Percentiles rank a stretch among this genome's conserved stretches.
phyloP scores from a whole-genome alignment of 257 asterid species.

The Capsicum chinense region DNA sequence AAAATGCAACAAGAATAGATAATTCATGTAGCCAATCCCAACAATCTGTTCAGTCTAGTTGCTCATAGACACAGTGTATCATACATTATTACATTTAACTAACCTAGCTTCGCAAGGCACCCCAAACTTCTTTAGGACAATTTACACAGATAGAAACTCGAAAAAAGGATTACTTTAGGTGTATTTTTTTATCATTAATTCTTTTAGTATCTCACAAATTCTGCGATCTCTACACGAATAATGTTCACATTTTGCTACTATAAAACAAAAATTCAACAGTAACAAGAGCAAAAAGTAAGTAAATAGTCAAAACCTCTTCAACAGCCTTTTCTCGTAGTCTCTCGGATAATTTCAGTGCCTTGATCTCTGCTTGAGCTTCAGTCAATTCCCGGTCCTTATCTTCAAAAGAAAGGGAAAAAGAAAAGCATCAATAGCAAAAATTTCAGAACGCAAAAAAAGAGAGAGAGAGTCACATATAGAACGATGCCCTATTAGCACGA shows the following conservation, averaged over 20 bases:
- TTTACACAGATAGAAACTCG: too few relatives aligned
- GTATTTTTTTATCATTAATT: too few relatives aligned
- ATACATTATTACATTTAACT: neutral
- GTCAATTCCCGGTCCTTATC: conserved; percentile 88
- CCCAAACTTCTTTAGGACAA: neutral
- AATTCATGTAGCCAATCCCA: conserved; percentile 20
- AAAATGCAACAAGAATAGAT: neutral
- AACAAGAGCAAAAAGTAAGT: neutral
- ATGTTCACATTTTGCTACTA: too few relatives aligned
- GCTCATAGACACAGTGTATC: neutral
- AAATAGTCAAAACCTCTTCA: conserved; percentile 73
- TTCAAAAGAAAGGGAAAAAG: conserved; percentile 32
- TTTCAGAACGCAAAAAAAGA: too few relatives aligned
- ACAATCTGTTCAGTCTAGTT: neutral
- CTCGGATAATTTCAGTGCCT: conserved; percentile 75
- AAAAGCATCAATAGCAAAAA: conserved; percentile 5
- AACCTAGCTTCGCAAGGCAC: neutral
- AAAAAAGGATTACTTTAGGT: too few relatives aligned
- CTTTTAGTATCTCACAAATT: neutral
- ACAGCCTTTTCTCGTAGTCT: conserved; percentile 89
- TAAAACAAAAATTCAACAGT: neutral
- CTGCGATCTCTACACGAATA: neutral
- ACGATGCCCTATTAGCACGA: too few relatives aligned
- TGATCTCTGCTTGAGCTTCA: conserved; percentile 92
- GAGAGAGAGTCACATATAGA: too few relatives aligned